Base-by-base conservation (phyloP, 2,329 filamentous ascomycete species). In the Monilinia fructigena region DNA sequence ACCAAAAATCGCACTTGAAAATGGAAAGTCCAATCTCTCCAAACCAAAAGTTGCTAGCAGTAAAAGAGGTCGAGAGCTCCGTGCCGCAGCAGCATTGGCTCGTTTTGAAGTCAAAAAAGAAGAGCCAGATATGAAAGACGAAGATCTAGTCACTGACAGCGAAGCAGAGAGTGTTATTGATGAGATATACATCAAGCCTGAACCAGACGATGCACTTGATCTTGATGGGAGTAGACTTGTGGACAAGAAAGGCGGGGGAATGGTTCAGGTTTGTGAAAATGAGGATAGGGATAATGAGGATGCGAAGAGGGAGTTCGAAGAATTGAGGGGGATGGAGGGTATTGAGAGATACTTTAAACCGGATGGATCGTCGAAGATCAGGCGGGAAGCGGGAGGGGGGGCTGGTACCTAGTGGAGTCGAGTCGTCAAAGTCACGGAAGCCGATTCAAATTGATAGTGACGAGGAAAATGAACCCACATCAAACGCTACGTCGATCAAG, bases 191-290 rank as follows among this genome's bases (percentile, higher is more conserved):
- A 79, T 72, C n/a, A 80, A 79, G 11, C 72, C 75, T 4, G 77
- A 79, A 20, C 77, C 78, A 2, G 80, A 83, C 45, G 85, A 86
- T 65, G 86, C 85, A 0, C 71, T 87, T 14, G 89, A 92, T 76
- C 79, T 87, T 20, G 82, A 92, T 71, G 89, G 90, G 1, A 83
- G 80, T 63, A 83, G 80, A 68, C 79, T 93, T 55, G 77, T 89
- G 28, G 91, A 93, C 73, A 80, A 80, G 11, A 84, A 89, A 63
- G 91, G 89, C 0, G 81, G 83, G 26, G 83, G 84, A 16, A 82
- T 96, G 82, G 79, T 94, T 68, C 90, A 86, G 72, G 86, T 95
- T 1, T 95, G 92, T 74, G 89, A 88, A 68, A 89, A 90, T 55
- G 89, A 92, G 69, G 81, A 81, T 74, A 82, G 82, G 3, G 82